Evolutionary conservation across 352 stramenopile species (phyloP).

Genomic region (Phytophthora nicotianae): DNA sequence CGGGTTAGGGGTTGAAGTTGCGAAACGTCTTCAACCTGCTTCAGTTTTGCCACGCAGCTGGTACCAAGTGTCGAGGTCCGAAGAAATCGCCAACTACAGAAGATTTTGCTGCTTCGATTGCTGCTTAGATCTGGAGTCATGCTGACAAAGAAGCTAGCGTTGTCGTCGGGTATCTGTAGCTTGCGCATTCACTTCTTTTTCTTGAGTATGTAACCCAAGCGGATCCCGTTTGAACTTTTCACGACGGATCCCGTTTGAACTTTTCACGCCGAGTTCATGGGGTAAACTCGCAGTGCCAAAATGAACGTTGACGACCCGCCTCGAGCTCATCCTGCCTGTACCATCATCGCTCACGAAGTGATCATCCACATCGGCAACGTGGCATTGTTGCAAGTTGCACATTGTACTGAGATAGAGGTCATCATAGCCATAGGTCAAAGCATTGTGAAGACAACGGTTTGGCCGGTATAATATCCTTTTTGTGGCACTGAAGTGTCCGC

Average conservation of each 20-base stretch:
- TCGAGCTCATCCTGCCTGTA: background rate
- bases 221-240: too few relatives aligned
- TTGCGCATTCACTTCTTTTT: too few relatives aligned
- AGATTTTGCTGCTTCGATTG: background rate
- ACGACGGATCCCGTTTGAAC: too few relatives aligned
- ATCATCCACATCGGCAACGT: constrained; percentile 7
- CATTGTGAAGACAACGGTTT: too few relatives aligned
- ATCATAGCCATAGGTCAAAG: too few relatives aligned
- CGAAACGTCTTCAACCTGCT: constrained; percentile 24
- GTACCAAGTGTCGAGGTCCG: background rate
- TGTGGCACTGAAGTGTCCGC: too few relatives aligned
- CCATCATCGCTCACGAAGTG: constrained; percentile 9
- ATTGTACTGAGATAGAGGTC: too few relatives aligned
- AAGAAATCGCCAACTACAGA: background rate
- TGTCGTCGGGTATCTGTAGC: background rate
- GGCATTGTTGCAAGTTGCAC: background rate
- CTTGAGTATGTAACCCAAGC: too few relatives aligned
- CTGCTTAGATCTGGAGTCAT: background rate
- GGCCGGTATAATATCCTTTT: too few relatives aligned
- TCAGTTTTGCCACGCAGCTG: constrained; percentile 10
- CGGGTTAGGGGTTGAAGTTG: constrained; percentile 33
- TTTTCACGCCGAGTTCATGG: constrained; percentile 3
- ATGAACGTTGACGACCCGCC: constrained; percentile 1
- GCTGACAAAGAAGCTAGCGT: background rate
- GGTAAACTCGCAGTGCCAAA: background rate